phyloP scores from a whole-genome alignment of 352 stramenopile genomes.

The Globisporangium spiculum region DNA sequence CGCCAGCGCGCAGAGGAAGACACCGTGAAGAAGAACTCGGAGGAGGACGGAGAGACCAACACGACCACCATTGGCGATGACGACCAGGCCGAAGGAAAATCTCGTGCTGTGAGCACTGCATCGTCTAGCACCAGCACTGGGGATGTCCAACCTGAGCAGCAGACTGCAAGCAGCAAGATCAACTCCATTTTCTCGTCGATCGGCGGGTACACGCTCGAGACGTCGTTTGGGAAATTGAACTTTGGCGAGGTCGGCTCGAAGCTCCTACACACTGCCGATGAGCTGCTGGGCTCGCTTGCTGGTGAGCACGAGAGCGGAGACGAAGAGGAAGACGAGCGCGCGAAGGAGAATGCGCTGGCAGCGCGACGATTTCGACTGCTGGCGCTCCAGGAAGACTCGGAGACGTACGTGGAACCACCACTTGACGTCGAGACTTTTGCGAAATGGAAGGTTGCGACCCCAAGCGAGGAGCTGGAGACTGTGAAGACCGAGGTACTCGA shows the following conservation, averaged over 20 bases:
- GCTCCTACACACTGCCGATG: conserved; percentile 65
- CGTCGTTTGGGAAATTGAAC: conserved; percentile 23
- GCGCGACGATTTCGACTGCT: conserved; percentile 55
- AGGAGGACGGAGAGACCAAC: conserved; percentile 10
- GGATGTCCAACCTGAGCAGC: conserved; percentile 1
- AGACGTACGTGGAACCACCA: conserved; percentile 61
- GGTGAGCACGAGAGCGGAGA: conserved; percentile 32
- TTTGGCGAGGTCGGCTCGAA: conserved; percentile 67
- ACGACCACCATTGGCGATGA: conserved; percentile 1
- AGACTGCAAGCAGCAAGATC: conserved; percentile 11
- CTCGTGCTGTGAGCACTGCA: background rate
- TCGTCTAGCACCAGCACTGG: background rate
- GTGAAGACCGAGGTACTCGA: conserved; percentile 56
- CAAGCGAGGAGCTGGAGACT: conserved; percentile 31
- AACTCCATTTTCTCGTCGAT: conserved; percentile 64
- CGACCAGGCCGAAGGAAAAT: conserved; percentile 10
- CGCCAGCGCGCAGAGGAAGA: conserved; percentile 32
- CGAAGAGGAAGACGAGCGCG: conserved; percentile 7
- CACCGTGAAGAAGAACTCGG: conserved; percentile 17
- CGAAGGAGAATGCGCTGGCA: conserved; percentile 21
- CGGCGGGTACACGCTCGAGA: conserved; percentile 22
- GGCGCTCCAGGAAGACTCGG: conserved; percentile 58
- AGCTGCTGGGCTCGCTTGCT: conserved; percentile 50
- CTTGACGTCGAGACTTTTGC: conserved; percentile 59
- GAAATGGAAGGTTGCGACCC: conserved; percentile 47